Base-by-base conservation (phyloP, 176 grass and related monocot genomes). In the Triticum monococcum region DNA sequence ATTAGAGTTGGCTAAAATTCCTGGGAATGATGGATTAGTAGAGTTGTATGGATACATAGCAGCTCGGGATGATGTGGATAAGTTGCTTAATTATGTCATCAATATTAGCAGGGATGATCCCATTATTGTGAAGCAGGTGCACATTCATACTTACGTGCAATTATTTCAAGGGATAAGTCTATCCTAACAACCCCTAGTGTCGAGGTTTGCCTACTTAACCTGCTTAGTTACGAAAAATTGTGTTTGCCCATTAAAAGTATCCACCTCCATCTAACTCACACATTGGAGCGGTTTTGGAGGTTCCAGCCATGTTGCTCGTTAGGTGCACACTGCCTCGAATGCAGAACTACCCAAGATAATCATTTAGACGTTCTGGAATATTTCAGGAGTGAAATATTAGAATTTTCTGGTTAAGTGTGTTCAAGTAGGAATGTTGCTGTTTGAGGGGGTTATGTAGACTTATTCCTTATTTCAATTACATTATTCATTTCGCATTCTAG, bases 11-110 rank as follows among this genome's bases (percentile, higher is more conserved):
- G 7, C 35, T 26, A 41, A 35, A 41, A 14, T 38, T 63, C 57
- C 20, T 25, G 12, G 6, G 9, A 20, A 62, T 25, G 32, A n/a
- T 41, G 35, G 77, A n/a, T 79, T 20, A 5, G 23, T 64, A 4
- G 33, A 79, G 56, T 37, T 79, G 12, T 79, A 79, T 64, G 77
- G 77, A 26, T 79, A 79, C 57, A 37, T 79, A 14, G 76, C 57
- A 8, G 7, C 33, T 0, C 57, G 22, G n/a, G 77, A 64, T 64
- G 3, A 16, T 40, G 33, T 24, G 3, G 57, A 79, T 17, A 32
- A 33, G 1, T 24, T 79, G n/a, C 77, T 38, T 17, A 79, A 79
- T 41, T 79, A 63, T 24, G 2, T 79, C 14, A 33, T 62, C 77
- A 79, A 63, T 41, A 25, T 62, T 40, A 35, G 31, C 9, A 78